Percentiles rank a stretch among this genome's conserved stretches.
Conservation (phyloP, 495 filamentous ascomycete genomes). For the Mycothermus thermophilus region DNA sequence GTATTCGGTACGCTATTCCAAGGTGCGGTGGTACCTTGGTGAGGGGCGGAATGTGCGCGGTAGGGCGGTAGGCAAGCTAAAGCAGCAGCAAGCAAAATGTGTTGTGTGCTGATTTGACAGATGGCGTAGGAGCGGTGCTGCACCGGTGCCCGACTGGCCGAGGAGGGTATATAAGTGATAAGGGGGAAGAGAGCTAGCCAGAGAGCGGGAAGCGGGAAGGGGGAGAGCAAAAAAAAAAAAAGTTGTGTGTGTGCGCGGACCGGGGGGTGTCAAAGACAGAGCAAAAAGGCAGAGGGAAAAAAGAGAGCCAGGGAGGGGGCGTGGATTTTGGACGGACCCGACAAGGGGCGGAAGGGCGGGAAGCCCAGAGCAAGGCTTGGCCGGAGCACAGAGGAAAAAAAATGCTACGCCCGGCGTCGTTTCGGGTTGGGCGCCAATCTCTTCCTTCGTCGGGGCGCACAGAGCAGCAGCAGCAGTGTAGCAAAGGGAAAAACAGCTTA, state of each 20-base stretch:
- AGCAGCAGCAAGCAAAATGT: conserved; percentile 23
- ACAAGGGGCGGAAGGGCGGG: conserved; percentile 6
- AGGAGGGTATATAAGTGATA: conserved; percentile 16
- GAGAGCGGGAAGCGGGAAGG: no score
- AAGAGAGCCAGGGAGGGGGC: neutral
- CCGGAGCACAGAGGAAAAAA: no score
- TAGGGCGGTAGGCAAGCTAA: conserved; percentile 8
- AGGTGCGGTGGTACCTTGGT: no score
- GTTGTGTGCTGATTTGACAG: conserved; percentile 30
- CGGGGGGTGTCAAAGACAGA: conserved; percentile 17
- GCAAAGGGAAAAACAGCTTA: conserved; percentile 7
- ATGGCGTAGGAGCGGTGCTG: conserved; percentile 14
- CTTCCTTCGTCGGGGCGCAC: no score
- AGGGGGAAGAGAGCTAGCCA: no score
- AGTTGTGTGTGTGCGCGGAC: conserved; percentile 9
- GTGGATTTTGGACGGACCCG: no score
- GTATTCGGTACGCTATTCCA: no score
- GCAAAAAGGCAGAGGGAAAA: no score
- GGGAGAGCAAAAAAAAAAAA: no score
- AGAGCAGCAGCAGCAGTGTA: no score
- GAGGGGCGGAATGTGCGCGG: conserved; percentile 6
- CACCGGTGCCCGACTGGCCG: conserved; percentile 23
- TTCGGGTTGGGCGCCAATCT: conserved; percentile 23
- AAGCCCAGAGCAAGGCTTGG: conserved; percentile 16
- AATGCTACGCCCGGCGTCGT: conserved; percentile 8